Percentiles rank a stretch among this genome's conserved stretches.
phyloP scores from a whole-genome alignment of 2,329 filamentous ascomycete species.

The Talaromyces sp. region DNA sequence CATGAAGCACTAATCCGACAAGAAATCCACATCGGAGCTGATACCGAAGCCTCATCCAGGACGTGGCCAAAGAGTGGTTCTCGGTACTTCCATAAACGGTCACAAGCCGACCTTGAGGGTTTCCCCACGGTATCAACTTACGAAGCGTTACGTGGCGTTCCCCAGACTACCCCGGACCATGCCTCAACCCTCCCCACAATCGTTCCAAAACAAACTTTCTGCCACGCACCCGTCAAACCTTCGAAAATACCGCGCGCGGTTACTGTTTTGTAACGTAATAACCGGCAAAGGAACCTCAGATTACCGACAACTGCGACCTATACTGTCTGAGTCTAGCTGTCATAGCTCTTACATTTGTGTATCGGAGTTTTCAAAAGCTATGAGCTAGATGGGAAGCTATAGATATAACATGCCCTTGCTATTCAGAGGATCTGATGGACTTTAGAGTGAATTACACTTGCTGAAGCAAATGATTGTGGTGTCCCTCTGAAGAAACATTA shows the following conservation, averaged over 20 bases:
- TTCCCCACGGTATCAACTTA: not conserved
- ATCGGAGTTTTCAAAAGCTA: not conserved
- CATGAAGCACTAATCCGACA: not conserved
- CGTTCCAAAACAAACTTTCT: not conserved
- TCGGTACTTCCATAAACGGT: not conserved
- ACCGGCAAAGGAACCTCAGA: not conserved
- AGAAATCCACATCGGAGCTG: not conserved
- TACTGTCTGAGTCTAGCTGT: not conserved
- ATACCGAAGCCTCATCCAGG: not conserved
- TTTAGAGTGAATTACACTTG: not conserved
- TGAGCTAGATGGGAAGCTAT: not conserved
- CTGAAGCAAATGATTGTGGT: not conserved
- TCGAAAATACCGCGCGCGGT: not conserved
- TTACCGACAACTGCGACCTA: not conserved
- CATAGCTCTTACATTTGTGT: not conserved
- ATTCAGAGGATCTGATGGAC: not conserved
- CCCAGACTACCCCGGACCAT: not conserved
- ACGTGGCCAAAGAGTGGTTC: not conserved
- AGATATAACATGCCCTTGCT: not conserved
- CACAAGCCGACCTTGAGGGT: not conserved
- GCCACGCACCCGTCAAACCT: not conserved
- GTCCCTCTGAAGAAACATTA: not conserved
- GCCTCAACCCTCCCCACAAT: not conserved
- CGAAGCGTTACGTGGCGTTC: not conserved
- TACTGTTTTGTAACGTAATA: not conserved